Percentiles rank a stretch among this genome's conserved stretches.
Evolutionary conservation across 768 basidiomycete species (phyloP).

Genomic region (Calocybe cyanea): DNA sequence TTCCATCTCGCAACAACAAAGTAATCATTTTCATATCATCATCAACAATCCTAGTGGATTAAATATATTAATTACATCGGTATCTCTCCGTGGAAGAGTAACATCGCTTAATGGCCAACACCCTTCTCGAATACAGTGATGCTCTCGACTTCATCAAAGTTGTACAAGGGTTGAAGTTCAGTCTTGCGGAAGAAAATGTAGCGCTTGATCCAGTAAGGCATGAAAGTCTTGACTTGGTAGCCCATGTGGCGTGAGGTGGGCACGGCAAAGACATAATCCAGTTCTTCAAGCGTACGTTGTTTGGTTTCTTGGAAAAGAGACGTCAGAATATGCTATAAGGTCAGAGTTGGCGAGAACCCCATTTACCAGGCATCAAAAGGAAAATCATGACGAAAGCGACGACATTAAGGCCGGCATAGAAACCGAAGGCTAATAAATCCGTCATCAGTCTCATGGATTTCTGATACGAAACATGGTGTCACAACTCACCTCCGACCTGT

Average conservation of each 20-base stretch:
- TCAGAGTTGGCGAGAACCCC: neutral
- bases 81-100: no score
- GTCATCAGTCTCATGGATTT: neutral
- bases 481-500: constrained; percentile 29
- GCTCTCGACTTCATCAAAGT: constrained; percentile 49
- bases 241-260: constrained; percentile 39
- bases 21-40: no score
- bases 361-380: constrained; percentile 49
- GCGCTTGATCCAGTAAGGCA: no score
- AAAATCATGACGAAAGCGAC: constrained; percentile 53
- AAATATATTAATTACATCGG: no score
- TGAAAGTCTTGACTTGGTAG: constrained; percentile 48
- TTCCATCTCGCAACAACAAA: no score
- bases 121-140: constrained; percentile 42
- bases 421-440: constrained; percentile 42
- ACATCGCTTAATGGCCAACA: constrained; percentile 31
- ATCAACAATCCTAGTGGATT: no score
- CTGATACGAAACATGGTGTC: constrained; percentile 12
- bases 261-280: constrained; percentile 51
- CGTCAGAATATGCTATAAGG: constrained; percentile 4
- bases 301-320: constrained; percentile 40
- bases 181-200: constrained; percentile 38
- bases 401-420: constrained; percentile 52
- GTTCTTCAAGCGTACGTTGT: no score
- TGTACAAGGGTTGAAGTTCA: constrained; percentile 42